phyloP scores from a whole-genome alignment of 2,329 filamentous ascomycete species.

The Cladosporium sp. region DNA sequence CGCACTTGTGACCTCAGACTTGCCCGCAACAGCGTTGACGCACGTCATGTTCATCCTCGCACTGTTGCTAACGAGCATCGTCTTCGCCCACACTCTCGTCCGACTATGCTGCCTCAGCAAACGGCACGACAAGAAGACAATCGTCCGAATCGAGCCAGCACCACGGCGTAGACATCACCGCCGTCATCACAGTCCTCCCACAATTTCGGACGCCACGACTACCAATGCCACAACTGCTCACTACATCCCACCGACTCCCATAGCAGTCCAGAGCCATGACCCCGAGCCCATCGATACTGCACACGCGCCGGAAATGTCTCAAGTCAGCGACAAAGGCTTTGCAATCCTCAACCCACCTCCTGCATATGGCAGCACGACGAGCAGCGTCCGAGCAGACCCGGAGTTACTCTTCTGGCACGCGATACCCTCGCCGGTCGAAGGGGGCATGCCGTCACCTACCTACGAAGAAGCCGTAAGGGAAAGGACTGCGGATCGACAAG shows the following conservation, averaged over 20 bases:
- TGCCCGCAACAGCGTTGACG: constrained; percentile 63
- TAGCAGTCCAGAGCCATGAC: constrained; percentile 67
- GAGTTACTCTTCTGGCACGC: constrained; percentile 71
- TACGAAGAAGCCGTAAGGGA: constrained; percentile 24
- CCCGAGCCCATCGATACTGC: constrained; percentile 36
- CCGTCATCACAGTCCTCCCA: not conserved
- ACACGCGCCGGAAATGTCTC: constrained; percentile 26
- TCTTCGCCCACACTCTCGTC: constrained; percentile 77
- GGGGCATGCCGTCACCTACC: constrained; percentile 28
- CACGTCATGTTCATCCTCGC: constrained; percentile 76
- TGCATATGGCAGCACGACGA: constrained; percentile 80
- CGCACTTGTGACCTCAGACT: constrained; percentile 63
- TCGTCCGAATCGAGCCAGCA: constrained; percentile 4
- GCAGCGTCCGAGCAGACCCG: constrained; percentile 78
- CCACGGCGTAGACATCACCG: constrained; percentile 30
- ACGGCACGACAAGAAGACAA: not conserved
- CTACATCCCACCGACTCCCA: constrained; percentile 69
- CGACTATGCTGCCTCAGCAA: constrained; percentile 51
- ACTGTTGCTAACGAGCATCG: constrained; percentile 67
- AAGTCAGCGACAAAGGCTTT: constrained; percentile 23
- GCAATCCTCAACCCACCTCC: constrained; percentile 55
- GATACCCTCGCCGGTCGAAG: constrained; percentile 20
- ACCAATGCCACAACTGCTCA: constrained; percentile 47
- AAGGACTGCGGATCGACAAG: not conserved
- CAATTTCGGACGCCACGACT: not conserved